Percentiles rank a stretch among this genome's conserved stretches.
These are phyloP conservation scores for Actinomortierella ambigua DNA, from an alignment of 371 early-diverging fungal genomes.

Conservation along the genomic window DNA sequence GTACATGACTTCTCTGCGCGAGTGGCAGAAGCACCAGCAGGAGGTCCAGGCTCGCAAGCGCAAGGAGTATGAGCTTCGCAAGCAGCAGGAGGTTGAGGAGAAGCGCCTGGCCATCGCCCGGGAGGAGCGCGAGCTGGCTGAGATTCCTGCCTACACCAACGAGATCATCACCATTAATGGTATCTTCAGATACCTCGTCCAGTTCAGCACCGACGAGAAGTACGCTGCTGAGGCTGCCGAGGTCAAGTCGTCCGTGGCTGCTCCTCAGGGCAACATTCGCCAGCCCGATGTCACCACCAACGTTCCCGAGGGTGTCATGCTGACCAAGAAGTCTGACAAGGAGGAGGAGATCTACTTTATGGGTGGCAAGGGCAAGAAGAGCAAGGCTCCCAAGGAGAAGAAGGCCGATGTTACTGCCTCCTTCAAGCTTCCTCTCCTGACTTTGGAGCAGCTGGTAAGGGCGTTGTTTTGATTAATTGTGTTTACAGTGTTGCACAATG, in stretches of 20 bases:
- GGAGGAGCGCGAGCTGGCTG: constrained; percentile 84
- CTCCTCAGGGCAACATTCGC: constrained; percentile 44
- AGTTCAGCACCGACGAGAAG: constrained; percentile 48
- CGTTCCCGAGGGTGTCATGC: constrained; percentile 67
- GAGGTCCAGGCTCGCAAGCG: constrained; percentile 74
- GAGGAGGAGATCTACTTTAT: constrained; percentile 80
- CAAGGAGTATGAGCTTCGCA: constrained; percentile 65
- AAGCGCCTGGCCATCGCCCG: constrained; percentile 66
- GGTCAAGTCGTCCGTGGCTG: constrained; percentile 31
- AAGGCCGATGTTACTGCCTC: constrained; percentile 51
- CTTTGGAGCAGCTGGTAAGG: constrained; percentile 77
- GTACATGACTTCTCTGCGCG: constrained; percentile 77
- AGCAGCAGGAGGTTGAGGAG: constrained; percentile 71
- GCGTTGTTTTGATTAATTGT: too few relatives aligned
- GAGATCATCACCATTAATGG: constrained; percentile 86
- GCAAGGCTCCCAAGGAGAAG: constrained; percentile 62
- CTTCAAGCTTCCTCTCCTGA: constrained; percentile 81
- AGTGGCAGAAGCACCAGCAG: constrained; percentile 74
- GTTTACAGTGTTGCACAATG: too few relatives aligned
- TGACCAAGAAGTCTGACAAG: constrained; percentile 72
- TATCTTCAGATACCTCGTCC: constrained; percentile 71
- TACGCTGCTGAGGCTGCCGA: constrained; percentile 50
- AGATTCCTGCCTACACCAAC: constrained; percentile 84
- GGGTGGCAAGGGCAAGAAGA: constrained; percentile 59
- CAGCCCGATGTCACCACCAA: constrained; percentile 51